These are phyloP conservation scores for Castanopsis chinensis DNA, from an alignment of 306 rosid species.

Conservation along the genomic window DNA sequence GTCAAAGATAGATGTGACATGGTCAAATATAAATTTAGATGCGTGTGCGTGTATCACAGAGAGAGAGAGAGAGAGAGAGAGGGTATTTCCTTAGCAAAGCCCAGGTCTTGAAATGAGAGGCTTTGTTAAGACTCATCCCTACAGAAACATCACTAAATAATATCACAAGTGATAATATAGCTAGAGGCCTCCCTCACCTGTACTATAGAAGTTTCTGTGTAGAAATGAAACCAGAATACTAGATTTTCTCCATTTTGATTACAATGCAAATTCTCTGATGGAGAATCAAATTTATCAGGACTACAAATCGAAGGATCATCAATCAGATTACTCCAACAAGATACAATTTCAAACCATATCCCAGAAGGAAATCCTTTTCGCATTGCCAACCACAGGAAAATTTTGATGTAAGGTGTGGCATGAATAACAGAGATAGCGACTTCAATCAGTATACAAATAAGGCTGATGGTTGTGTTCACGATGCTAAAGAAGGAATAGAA, in stretches of 20 bases:
- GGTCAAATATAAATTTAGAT: not conserved
- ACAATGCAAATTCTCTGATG: constrained; percentile 32
- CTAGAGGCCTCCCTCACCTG: constrained; percentile 65
- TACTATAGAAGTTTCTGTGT: constrained; percentile 74
- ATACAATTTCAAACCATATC: constrained; percentile 75
- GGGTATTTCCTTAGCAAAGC: too few relatives aligned
- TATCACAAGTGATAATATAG: constrained; percentile 15
- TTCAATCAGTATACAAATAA: constrained; percentile 63
- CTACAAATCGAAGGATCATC: constrained; percentile 21
- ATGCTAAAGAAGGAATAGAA: constrained; percentile 88
- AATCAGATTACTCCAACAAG: constrained; percentile 38
- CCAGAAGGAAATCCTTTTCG: constrained; percentile 80
- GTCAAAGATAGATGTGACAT: not conserved
- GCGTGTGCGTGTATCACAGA: not conserved
- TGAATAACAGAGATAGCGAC: constrained; percentile 65
- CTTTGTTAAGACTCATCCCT: not conserved
- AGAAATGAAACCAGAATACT: constrained; percentile 67
- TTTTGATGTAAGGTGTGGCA: constrained; percentile 77
- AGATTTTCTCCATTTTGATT: constrained; percentile 31
- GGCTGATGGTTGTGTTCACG: constrained; percentile 59
- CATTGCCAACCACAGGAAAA: constrained; percentile 68
- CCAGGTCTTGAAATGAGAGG: too few relatives aligned
- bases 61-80: too few relatives aligned
- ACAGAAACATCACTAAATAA: constrained; percentile 16
- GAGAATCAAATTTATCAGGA: constrained; percentile 24